Evolutionary conservation across 2,329 filamentous ascomycete species (phyloP).

Genomic region (Colletotrichum sidae): DNA sequence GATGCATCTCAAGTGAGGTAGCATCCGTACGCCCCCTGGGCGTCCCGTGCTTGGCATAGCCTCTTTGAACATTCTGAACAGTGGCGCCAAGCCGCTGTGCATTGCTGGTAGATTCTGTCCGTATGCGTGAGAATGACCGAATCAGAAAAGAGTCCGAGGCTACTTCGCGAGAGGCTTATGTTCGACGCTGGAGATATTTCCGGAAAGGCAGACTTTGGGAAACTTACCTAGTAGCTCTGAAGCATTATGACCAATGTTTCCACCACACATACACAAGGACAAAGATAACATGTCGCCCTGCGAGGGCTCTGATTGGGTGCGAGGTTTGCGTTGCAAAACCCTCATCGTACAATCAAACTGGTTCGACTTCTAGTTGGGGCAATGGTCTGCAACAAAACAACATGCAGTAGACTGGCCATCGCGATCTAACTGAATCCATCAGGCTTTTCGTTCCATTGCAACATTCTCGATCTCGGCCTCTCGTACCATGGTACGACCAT

Average conservation of each 20-base stretch:
- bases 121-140: neutral
- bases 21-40: constrained; percentile 4
- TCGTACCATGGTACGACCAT: neutral
- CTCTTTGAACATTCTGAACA: neutral
- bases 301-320: neutral
- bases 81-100: neutral
- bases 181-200: no score
- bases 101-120: neutral
- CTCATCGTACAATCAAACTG: neutral
- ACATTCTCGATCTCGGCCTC: neutral
- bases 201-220: no score
- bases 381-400: constrained; percentile 2
- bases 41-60: constrained; percentile 5
- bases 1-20: neutral
- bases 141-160: no score
- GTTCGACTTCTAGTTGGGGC: neutral
- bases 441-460: neutral
- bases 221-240: no score
- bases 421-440: constrained; percentile 1
- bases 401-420: neutral
- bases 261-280: neutral
- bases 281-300: neutral
- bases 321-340: neutral
- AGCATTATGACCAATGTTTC: no score
- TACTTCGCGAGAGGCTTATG: no score